Conservation (phyloP, 306 rosid species). For the Canavalia gladiata region DNA sequence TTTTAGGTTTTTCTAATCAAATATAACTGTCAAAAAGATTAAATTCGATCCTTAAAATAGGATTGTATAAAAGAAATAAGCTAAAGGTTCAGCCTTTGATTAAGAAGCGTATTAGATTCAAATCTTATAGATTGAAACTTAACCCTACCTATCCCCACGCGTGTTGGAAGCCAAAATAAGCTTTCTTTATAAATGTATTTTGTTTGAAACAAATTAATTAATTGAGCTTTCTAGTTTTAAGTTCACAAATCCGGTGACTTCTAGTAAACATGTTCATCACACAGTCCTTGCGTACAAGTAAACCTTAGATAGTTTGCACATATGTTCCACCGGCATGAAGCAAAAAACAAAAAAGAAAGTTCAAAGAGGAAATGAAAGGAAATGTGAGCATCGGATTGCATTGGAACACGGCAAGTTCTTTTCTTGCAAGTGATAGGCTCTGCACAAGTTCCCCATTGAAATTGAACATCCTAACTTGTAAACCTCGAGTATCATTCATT, state of each 20-base stretch:
- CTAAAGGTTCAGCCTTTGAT: too few species aligned
- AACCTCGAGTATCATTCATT: not conserved
- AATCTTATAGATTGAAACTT: too few species aligned
- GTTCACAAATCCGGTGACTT: conserved; percentile 9
- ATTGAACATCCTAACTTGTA: conserved; percentile 10
- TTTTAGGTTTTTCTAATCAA: too few species aligned
- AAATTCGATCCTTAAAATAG: too few species aligned
- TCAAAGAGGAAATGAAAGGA: not conserved
- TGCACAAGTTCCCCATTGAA: conserved; percentile 27
- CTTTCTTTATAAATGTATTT: not conserved
- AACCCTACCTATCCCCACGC: too few species aligned
- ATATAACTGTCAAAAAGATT: too few species aligned
- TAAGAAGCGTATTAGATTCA: too few species aligned
- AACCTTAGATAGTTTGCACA: conserved; percentile 14
- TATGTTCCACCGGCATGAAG: conserved; percentile 31
- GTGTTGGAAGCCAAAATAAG: not conserved
- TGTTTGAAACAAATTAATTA: conserved; percentile 1
- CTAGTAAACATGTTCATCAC: not conserved
- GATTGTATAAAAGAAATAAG: too few species aligned
- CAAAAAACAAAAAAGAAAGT: not conserved
- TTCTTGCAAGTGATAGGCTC: conserved; percentile 41
- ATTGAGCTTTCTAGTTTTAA: not conserved
- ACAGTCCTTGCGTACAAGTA: conserved; percentile 56
- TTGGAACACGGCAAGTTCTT: conserved; percentile 22
- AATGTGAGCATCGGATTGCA: not conserved